These are phyloP conservation scores for Pseudogymnoascus sp. DNA, from an alignment of 2,329 filamentous ascomycete species.

Conservation along the genomic window DNA sequence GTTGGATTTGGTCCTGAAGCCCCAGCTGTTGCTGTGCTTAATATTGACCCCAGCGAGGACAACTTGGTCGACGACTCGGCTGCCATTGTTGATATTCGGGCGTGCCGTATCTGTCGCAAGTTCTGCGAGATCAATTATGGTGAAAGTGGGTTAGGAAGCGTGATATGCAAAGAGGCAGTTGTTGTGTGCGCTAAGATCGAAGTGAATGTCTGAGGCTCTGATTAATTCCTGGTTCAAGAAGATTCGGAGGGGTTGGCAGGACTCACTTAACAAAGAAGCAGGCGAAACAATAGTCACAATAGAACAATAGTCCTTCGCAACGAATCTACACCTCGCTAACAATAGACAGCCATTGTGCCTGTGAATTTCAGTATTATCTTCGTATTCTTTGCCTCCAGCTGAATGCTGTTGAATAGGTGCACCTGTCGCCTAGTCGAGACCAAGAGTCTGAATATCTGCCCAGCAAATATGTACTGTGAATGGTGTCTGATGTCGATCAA, in stretches of 20 bases:
- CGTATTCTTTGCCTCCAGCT: neutral
- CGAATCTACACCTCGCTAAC: neutral
- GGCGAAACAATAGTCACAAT: neutral
- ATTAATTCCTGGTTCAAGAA: neutral
- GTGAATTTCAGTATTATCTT: neutral
- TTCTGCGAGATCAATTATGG: neutral
- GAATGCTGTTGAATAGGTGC: neutral
- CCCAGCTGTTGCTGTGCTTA: slow-evolving; percentile 10
- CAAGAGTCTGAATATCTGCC: neutral
- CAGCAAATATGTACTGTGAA: neutral
- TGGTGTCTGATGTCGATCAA: neutral
- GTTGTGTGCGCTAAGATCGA: neutral
- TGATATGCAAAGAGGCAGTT: neutral
- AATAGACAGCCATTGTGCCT: neutral
- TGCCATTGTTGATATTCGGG: neutral
- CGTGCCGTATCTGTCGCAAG: slow-evolving; percentile 1
- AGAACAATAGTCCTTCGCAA: neutral
- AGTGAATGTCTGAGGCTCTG: neutral
- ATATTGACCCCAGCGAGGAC: neutral
- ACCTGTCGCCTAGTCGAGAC: neutral
- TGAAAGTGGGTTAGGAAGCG: neutral
- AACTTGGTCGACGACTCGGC: neutral
- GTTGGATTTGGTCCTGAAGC: slow-evolving; percentile 34
- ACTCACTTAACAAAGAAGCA: neutral
- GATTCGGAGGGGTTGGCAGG: neutral